Conservation (phyloP, 257 asterid species). For the Apocynum venetum region DNA sequence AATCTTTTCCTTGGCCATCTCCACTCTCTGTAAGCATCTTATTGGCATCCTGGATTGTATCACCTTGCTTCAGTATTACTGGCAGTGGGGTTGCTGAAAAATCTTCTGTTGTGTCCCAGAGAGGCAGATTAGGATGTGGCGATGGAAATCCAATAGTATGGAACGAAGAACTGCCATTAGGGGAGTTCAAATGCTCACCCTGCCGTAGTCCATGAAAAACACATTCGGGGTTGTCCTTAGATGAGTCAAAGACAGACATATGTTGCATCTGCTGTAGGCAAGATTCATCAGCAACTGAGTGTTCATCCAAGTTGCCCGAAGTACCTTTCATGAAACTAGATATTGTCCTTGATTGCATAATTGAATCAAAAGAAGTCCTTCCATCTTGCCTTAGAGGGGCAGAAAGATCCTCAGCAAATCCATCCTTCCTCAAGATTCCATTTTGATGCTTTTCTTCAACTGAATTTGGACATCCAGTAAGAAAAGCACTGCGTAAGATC, state of each 20-base stretch:
- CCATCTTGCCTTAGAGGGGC: slow-evolving; percentile 38
- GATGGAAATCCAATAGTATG: slow-evolving; percentile 37
- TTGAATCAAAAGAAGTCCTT: slow-evolving; percentile 35
- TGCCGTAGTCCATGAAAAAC: slow-evolving; percentile 41
- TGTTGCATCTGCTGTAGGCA: slow-evolving; percentile 24
- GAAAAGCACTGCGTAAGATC: slow-evolving; percentile 44
- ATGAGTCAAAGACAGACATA: slow-evolving; percentile 28
- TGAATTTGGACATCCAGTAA: slow-evolving; percentile 35
- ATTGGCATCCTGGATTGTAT: slow-evolving; percentile 29
- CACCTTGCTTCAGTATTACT: slow-evolving; percentile 31
- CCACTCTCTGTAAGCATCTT: slow-evolving; percentile 33
- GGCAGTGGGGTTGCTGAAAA: slow-evolving; percentile 39
- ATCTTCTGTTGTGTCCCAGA: slow-evolving; percentile 40
- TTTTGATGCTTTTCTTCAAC: slow-evolving; percentile 31
- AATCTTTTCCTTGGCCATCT: slow-evolving; percentile 33
- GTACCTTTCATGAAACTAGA: slow-evolving; percentile 21
- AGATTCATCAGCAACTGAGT: slow-evolving; percentile 20
- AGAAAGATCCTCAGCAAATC: slow-evolving; percentile 38
- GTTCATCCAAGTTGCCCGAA: slow-evolving; percentile 26
- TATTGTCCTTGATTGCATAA: slow-evolving; percentile 24
- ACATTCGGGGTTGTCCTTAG: slow-evolving; percentile 35
- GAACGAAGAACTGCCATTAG: slow-evolving; percentile 39
- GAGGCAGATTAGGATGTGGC: slow-evolving; percentile 35
- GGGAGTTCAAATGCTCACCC: slow-evolving; percentile 34
- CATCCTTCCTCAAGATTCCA: slow-evolving; percentile 39